Evolutionary conservation across 352 stramenopile species (phyloP), one percentile per base, ranked within the genome.

Genomic region (Phytophthora capsici): DNA sequence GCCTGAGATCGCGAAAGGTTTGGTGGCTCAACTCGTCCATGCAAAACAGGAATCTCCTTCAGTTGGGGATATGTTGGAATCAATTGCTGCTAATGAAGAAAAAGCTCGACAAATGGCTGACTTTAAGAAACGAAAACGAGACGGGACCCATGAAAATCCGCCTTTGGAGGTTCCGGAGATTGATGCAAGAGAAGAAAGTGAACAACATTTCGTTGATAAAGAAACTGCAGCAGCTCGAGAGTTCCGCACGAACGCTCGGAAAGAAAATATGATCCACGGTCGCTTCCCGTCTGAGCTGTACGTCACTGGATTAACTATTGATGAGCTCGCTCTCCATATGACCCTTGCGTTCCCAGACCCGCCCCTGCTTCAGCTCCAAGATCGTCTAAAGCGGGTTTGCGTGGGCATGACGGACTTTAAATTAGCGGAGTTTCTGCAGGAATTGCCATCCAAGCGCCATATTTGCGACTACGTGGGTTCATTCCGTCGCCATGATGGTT

Each of bases 401-500:
- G 86, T 77, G 0, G 87, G 87, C 0, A 89, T 96, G 81, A 97
- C 92, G 0, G 69, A 85, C 12, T 87, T 98, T 22, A 98, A 98
- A 61, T 46, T 93, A 51, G 57, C 64, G 2, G 91, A 98, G 54
- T 71, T 98, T 37, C 76, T 97, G 2, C 77, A 95, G 26, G 93
- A 98, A 69, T 60, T 98, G 4, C 93, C 93, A 1, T 96, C 91
- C 0, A 98, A 98, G 61, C 89, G 88, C 3, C 89, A 98, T 28
- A 82, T 98, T 26, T 90, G 96, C 22, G 75, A 75, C 17, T 98
- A 98, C 32, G 69, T 80, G 0, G 60, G 48, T 4, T 52, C 52
- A 4, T 95, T 95, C 51, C 73, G 80, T 17, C 70, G 70, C 1
- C 62, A 63, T 22, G 78, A 91, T 25, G 77, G 80, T 0, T 78